Percentiles rank a stretch among this genome's conserved stretches.
Conservation (phyloP, 495 filamentous ascomycete genomes). For the Cryomyces minteri region DNA sequence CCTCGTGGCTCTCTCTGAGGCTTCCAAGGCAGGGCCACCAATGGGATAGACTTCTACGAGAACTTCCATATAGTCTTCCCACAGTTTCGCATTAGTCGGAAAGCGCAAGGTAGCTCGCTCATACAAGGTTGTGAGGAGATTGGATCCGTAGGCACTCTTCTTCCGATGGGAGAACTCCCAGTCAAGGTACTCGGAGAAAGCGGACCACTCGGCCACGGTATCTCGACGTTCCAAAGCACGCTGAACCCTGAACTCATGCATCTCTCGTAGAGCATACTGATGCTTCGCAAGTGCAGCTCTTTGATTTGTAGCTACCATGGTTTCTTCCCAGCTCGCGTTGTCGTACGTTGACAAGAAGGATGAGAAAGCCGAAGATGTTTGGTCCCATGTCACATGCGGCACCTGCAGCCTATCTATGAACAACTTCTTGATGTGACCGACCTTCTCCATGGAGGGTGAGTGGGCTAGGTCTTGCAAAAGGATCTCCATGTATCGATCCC, state of each 20-base stretch:
- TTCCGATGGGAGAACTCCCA: slow-evolving; percentile 47
- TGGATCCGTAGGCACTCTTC: slow-evolving; percentile 30
- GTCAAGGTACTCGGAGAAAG: slow-evolving; percentile 60
- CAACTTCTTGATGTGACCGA: slow-evolving; percentile 45
- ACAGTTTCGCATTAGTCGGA: slow-evolving; percentile 48
- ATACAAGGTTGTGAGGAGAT: slow-evolving; percentile 54
- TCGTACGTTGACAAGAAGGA: slow-evolving; percentile 64
- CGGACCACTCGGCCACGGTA: slow-evolving; percentile 31
- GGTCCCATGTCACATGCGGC: slow-evolving; percentile 71
- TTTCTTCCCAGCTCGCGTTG: slow-evolving; percentile 52
- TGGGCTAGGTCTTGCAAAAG: slow-evolving; percentile 42
- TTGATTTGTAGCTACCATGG: slow-evolving; percentile 54
- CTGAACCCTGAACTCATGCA: slow-evolving; percentile 48
- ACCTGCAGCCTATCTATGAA: slow-evolving; percentile 57
- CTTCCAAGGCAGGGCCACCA: slow-evolving; percentile 15
- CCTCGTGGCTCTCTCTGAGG: slow-evolving; percentile 57
- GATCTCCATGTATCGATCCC: slow-evolving; percentile 58
- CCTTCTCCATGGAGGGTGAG: slow-evolving; percentile 33
- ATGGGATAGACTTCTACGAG: slow-evolving; percentile 32
- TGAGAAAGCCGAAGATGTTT: slow-evolving; percentile 70
- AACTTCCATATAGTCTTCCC: slow-evolving; percentile 69
- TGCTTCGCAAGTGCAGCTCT: slow-evolving; percentile 49
- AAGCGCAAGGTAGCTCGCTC: slow-evolving; percentile 55
- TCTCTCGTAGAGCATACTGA: slow-evolving; percentile 47
- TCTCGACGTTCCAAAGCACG: slow-evolving; percentile 40